Conservation (phyloP, 306 rosid species). For the Vigna trinervia region DNA sequence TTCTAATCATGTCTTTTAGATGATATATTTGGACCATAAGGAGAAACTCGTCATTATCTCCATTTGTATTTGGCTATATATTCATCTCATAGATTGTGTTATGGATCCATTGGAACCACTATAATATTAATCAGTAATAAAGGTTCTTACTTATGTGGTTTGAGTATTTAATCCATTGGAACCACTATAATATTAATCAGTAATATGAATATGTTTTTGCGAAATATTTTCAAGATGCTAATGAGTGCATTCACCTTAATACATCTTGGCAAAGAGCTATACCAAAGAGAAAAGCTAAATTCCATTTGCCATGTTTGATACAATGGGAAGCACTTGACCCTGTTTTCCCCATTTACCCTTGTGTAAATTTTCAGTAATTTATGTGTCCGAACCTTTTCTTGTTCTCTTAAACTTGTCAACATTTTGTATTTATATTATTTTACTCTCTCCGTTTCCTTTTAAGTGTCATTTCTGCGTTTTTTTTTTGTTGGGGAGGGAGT, state of each 20-base stretch:
- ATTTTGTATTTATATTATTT: constrained; percentile 14
- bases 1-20: no score
- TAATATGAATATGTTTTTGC: neutral
- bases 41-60: constrained; percentile 6
- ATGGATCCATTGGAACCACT: neutral
- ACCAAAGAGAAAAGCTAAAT: constrained; percentile 47
- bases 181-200: neutral
- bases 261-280: constrained; percentile 38
- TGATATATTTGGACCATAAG: constrained; percentile 8
- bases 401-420: neutral
- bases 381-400: neutral
- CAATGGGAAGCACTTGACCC: neutral
- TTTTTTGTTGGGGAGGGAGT: no score
- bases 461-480: no score
- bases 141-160: neutral
- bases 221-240: constrained; percentile 18
- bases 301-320: constrained; percentile 22
- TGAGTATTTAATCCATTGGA: constrained; percentile 23
- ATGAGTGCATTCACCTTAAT: constrained; percentile 20
- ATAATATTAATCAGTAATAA: neutral
- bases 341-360: neutral
- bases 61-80: constrained; percentile 22
- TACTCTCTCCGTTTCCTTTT: no score
- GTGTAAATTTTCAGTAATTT: neutral
- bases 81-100: constrained; percentile 33